These are phyloP conservation scores for Pestalotiopsis sp. DNA, from an alignment of 2,329 filamentous ascomycete genomes.

Conservation along the genomic window DNA sequence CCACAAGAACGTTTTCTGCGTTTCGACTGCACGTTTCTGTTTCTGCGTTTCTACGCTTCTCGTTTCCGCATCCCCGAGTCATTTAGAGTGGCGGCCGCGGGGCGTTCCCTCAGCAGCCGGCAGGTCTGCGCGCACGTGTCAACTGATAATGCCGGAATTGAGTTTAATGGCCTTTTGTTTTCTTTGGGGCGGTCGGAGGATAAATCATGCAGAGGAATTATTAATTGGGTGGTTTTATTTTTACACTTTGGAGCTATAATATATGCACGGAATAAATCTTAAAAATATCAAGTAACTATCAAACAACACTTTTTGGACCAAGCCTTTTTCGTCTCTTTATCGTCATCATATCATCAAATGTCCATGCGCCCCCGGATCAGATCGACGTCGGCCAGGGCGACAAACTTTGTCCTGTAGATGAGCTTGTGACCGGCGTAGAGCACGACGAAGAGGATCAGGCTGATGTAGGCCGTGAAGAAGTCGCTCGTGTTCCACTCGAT, in stretches of 20 bases:
- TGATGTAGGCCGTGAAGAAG: conserved; percentile 68
- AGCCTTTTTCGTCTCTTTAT: background rate
- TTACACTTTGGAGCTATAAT: background rate
- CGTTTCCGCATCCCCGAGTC: background rate
- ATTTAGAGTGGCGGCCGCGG: background rate
- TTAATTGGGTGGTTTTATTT: background rate
- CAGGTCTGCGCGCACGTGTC: background rate
- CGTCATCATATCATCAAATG: background rate
- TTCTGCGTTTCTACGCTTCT: too few species aligned
- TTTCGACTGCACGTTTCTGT: too few species aligned
- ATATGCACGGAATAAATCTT: background rate
- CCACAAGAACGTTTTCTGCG: background rate
- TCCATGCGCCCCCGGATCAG: conserved; percentile 25
- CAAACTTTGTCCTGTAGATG: conserved; percentile 26
- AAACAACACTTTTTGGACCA: background rate
- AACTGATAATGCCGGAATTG: background rate
- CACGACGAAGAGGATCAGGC: conserved; percentile 63
- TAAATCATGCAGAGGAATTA: background rate
- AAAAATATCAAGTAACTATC: background rate
- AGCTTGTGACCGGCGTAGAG: conserved; percentile 64
- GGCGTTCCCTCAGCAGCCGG: background rate
- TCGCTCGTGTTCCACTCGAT: conserved; percentile 61
- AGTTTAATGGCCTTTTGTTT: background rate
- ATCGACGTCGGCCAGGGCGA: conserved; percentile 27
- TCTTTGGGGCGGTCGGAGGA: background rate